Percentiles rank a stretch among this genome's conserved stretches.
These are phyloP conservation scores for Chalaropsis thielavioides DNA, from an alignment of 2,329 filamentous ascomycete species.

Conservation along the genomic window DNA sequence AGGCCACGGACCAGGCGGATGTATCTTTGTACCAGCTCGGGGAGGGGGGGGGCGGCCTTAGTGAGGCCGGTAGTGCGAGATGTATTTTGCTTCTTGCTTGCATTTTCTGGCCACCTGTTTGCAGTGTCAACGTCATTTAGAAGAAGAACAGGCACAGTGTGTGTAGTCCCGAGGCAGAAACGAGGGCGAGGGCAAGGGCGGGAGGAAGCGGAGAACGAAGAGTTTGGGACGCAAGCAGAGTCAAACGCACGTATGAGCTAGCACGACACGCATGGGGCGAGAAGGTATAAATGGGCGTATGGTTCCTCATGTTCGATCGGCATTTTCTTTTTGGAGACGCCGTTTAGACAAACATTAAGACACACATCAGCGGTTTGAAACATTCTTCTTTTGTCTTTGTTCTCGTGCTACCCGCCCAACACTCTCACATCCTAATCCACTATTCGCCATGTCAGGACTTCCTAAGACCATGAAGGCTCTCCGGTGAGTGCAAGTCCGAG, in stretches of 20 bases:
- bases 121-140: too few species aligned
- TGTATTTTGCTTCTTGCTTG: too few species aligned
- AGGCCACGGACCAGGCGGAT: not conserved
- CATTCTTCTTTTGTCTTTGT: not conserved
- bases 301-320: not conserved
- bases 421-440: not conserved
- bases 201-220: too few species aligned
- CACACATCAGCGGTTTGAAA: not conserved
- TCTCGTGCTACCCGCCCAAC: not conserved
- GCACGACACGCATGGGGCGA: not conserved
- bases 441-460: conserved; percentile 26
- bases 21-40: not conserved
- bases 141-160: not conserved
- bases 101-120: too few species aligned
- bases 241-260: not conserved
- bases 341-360: not conserved
- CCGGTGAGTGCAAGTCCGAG: conserved; percentile 29
- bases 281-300: not conserved
- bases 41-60: not conserved
- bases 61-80: too few species aligned
- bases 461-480: conserved; percentile 48
- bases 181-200: too few species aligned
- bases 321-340: not conserved
- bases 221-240: not conserved
- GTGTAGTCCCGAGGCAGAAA: not conserved